Evolutionary conservation across 2,329 filamentous ascomycete species (phyloP), one percentile per base, ranked within the genome.

Genomic region (Exserohilum turcica): DNA sequence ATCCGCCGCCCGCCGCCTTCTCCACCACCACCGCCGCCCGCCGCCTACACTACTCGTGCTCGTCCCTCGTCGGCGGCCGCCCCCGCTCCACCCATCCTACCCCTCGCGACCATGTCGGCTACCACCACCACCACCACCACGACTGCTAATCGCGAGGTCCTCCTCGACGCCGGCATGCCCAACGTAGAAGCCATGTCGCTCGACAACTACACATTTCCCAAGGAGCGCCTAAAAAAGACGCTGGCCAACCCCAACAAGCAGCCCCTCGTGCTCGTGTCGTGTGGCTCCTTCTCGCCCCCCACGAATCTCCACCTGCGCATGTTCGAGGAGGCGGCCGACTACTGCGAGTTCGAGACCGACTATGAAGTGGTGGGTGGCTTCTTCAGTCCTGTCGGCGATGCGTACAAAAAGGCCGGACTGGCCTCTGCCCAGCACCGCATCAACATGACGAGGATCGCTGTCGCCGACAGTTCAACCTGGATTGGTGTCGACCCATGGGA

Each of bases 311-410:
- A 93, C 71, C 78, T 94, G 58, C 87, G 90, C 71, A 93, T 95
- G 88, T 93, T 94, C 70, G 89, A 91, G 68, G 91, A 95, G 86
- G 90, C 89, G 1, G 84, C 86, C 63, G 90, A 94, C 75, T 92
- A 89, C 75, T 86, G 86, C 63, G 86, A 87, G 60, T 88, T 89
- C 31, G 78, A 81, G 63, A 81, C 78, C 16, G 79, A 89, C 47
- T 97, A 89, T 71, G 92, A 97, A 73, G 85, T 97, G 29, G 82
- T 96, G 38, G 92, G 90, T 57, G 91, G 90, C 46, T 96, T 93
- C 72, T 79, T 93, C 58, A 91, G 87, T 19, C 90, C 90, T n/a
- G 89, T 90, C 57, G 86, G 84, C 50, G 85, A 87, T 66, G 84
- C 85, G 36, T 88, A 95, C 77, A 91, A 92, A 72, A 94, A 95